Evolutionary conservation across 2,329 filamentous ascomycete species (phyloP), one percentile per base, ranked within the genome.

Genomic region (Xylaria sp.): DNA sequence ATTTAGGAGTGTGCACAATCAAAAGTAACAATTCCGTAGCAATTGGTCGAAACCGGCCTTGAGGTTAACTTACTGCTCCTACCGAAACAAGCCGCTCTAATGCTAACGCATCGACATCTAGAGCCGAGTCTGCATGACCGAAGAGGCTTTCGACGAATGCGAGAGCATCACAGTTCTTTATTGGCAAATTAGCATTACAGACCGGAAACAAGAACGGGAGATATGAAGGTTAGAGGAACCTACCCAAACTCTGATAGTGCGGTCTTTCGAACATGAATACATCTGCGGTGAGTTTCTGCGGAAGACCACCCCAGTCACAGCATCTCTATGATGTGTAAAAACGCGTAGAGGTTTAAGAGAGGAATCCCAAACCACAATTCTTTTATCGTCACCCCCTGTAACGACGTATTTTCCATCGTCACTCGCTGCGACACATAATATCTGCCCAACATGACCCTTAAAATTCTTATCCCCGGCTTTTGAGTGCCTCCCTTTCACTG

Each of bases 61-160:
- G 4, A 10, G 53, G 13, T 10, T n/a, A 31, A 37, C 62, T 64
- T 59, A 64, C 62, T 25, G 92, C 90, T 57, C 95, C 95, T 17
- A 97, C 95, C 64, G 90, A 95, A 62, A 98, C 84, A 74, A 95
- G 97, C 49, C 92, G 89, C 76, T 98, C 95, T 69, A 93, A 88
- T 1, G 90, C 88, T 64, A 96, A 83, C 21, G 92, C 90, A 66
- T 91, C 90, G 56, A 99, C 86, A 72, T 93, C 91, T 37, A 94
- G 83, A 4, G 98, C 90, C 66, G 91, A 85, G 74, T 98, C 94
- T 74, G 97, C 94, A 78, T 99, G 95, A 44, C 95, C 95, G 73
- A 97, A 98, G 0, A 99, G 83, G 0, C 94, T 98, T 77, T 99
- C 95, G 25, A 73, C 59, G 72, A 98, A 99, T 46, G 94, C 92